Evolutionary conservation across 176 grass and related monocot species (phyloP), one percentile per base, ranked within the genome.

Genomic region (Zea luxurians): DNA sequence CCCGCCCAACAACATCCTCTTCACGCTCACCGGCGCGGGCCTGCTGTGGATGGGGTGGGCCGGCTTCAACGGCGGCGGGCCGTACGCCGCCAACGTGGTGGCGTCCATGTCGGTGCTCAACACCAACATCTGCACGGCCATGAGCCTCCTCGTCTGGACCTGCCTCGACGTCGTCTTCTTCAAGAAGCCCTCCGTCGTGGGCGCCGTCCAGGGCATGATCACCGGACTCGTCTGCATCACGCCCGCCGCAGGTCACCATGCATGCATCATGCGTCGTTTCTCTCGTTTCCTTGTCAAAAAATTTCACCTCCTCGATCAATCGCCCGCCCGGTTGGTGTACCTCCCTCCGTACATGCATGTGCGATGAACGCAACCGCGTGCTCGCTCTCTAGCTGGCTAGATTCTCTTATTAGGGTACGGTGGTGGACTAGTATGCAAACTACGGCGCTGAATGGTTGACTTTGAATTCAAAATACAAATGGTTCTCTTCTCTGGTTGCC

Each of bases 141-240:
- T 76, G 46, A 97, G 93, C 83, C 90, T 97, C 64, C 68, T 97
- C 37, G 85, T 90, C 0, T 97, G 93, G 93, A 93, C 88, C 0
- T 88, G 84, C 85, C 93, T 97, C 68, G 93, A 97, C 73, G 83
- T 86, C 53, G 54, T 97, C 75, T 89, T 97, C 90, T 90, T 93
- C 81, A 50, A 68, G 38, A 97, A 97, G 68, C 90, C 88, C 0
- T 93, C 90, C 36, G 93, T 93, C 57, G 66, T 93, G 48, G 93
- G 93, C 15, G 93, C 93, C n/a, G 93, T 97, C 5, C 93, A 97
- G 83, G 93, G 90, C 55, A 93, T 97, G 88, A 97, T 97, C 77
- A 97, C 93, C 40, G 88, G 93, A 3, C 93, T 97, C 64, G 93
- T 97, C 7, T 97, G 93, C 86, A 93, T 97, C 85, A 97, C 93